phyloP scores from a whole-genome alignment of 345 rosid genomes.

The Trapa bicornis region DNA sequence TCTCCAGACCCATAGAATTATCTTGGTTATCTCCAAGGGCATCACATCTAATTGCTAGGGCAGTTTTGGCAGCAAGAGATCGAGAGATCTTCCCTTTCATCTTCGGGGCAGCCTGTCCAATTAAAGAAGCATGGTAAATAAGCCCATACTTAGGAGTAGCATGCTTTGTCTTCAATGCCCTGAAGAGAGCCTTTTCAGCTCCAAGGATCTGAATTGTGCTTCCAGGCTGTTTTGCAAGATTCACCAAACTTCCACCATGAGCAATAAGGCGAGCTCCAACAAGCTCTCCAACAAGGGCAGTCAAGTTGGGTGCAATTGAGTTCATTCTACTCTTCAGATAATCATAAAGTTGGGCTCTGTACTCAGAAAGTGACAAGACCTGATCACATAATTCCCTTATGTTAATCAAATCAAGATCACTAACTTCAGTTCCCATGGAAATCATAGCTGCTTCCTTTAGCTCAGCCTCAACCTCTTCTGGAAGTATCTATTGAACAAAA shows the following conservation, averaged over 20 bases:
- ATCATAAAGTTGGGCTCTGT: constrained; percentile 85
- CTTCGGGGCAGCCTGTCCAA: constrained; percentile 82
- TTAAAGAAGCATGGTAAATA: constrained; percentile 81
- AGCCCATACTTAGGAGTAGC: constrained; percentile 86
- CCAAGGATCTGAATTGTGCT: constrained; percentile 91
- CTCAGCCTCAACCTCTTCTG: constrained; percentile 63
- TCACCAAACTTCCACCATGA: constrained; percentile 85
- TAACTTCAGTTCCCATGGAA: constrained; percentile 92
- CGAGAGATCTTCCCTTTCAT: constrained; percentile 78
- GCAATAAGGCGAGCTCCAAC: constrained; percentile 94
- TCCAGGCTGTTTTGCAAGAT: constrained; percentile 91
- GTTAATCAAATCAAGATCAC: constrained; percentile 62
- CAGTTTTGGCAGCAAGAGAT: constrained; percentile 80
- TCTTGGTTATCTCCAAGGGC: constrained; percentile 81
- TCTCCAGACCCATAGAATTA: constrained; percentile 70
- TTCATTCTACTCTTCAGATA: constrained; percentile 86
- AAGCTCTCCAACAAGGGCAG: constrained; percentile 91
- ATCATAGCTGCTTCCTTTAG: constrained; percentile 75
- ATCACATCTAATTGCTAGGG: constrained; percentile 65
- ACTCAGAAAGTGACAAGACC: constrained; percentile 70
- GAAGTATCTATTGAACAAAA: constrained; percentile 31
- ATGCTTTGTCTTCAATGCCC: constrained; percentile 90
- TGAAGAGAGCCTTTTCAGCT: constrained; percentile 84
- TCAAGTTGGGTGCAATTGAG: constrained; percentile 84
- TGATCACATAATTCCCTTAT: constrained; percentile 80